A percentile compares a stretch with the other conserved stretches of the same genome.
These are phyloP conservation scores for Passalora sequoiae DNA, from an alignment of 2,329 filamentous ascomycete species.

Conservation along the genomic window DNA sequence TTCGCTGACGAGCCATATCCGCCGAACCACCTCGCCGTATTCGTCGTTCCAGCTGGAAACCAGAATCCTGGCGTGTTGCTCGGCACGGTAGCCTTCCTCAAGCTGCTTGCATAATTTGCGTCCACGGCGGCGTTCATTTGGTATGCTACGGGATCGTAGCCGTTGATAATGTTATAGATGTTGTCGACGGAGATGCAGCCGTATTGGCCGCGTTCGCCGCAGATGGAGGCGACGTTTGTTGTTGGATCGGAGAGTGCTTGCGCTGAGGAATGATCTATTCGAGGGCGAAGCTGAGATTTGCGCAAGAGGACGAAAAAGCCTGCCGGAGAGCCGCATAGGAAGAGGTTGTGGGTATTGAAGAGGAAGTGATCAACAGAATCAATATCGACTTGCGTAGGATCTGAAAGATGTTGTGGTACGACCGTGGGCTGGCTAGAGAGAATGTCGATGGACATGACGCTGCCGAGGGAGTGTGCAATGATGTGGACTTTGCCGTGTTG, in stretches of 20 bases:
- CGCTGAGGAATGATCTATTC: conserved; percentile 69
- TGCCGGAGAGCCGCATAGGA: conserved; percentile 82
- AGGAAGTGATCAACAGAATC: conserved; percentile 59
- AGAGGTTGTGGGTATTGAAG: conserved; percentile 85
- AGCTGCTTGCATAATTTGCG: conserved; percentile 65
- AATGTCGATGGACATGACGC: conserved; percentile 89
- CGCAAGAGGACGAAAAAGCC: conserved; percentile 91
- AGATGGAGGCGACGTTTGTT: conserved; percentile 50
- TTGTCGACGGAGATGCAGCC: conserved; percentile 93
- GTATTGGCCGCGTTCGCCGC: conserved; percentile 73
- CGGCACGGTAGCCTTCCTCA: conserved; percentile 76
- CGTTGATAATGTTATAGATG: conserved; percentile 85
- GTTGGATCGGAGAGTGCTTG: conserved; percentile 61
- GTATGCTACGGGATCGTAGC: conserved; percentile 79
- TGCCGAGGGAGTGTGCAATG: conserved; percentile 88
- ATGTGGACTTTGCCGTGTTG: conserved; percentile 80
- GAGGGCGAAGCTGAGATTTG: conserved; percentile 64
- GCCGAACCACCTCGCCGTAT: conserved; percentile 38
- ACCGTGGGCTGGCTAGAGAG: conserved; percentile 80
- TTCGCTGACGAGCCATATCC: conserved; percentile 28
- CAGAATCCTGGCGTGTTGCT: conserved; percentile 53
- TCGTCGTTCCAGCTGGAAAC: conserved; percentile 35
- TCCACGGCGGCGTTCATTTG: conserved; percentile 88
- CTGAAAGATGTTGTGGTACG: conserved; percentile 46
- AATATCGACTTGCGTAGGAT: conserved; percentile 28